phyloP scores from a whole-genome alignment of 2,329 filamentous ascomycete genomes.

The Massarina eburnea region DNA sequence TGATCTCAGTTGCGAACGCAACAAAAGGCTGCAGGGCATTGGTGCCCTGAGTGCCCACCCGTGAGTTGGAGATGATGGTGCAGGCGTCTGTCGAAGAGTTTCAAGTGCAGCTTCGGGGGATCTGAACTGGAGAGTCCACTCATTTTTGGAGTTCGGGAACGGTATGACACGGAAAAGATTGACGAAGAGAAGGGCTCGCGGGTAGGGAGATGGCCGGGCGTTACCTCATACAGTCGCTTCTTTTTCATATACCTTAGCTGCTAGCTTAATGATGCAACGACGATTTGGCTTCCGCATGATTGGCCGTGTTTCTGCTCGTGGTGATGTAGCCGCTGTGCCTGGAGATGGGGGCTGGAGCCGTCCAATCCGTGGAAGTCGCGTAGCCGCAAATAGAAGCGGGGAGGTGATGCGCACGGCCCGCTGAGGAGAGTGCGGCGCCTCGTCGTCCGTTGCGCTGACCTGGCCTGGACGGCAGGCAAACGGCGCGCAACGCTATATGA shows the following conservation, averaged over 20 bases:
- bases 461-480: constrained; percentile 2
- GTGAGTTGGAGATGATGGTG: constrained; percentile 19
- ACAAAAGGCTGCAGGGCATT: constrained; percentile 39
- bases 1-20: constrained; percentile 62
- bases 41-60: constrained; percentile 41
- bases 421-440: constrained; percentile 26
- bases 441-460: constrained; percentile 13
- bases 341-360: constrained; percentile 39
- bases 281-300: constrained; percentile 29
- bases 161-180: constrained; percentile 32
- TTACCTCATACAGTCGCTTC: constrained; percentile 42
- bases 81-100: constrained; percentile 36
- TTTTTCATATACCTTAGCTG: constrained; percentile 30
- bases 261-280: constrained; percentile 38
- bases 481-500: constrained; percentile 12
- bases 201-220: constrained; percentile 33
- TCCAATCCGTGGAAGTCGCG: constrained; percentile 45
- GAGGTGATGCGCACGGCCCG: constrained; percentile 38
- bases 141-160: constrained; percentile 31
- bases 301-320: constrained; percentile 30
- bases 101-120: constrained; percentile 38
- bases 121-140: constrained; percentile 34
- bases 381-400: constrained; percentile 43
- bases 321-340: constrained; percentile 43
- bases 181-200: constrained; percentile 28